phyloP scores from a whole-genome alignment of 2,329 filamentous ascomycete genomes.

The Trichoderma aggressivum region DNA sequence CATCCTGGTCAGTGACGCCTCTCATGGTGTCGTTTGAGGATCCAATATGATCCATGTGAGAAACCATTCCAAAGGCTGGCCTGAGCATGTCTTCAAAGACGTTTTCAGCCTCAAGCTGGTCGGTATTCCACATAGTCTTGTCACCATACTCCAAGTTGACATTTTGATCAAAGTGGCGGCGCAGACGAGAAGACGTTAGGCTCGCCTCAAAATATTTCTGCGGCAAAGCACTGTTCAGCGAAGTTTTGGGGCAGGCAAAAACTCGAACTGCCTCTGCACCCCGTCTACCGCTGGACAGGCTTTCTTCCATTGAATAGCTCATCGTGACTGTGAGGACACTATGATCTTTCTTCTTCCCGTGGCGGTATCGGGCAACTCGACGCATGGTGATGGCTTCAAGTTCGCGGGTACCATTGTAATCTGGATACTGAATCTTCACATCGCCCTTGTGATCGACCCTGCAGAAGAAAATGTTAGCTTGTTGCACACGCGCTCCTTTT shows the following conservation, averaged over 20 bases:
- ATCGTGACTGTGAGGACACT: neutral
- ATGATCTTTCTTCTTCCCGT: neutral
- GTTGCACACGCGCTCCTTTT: neutral
- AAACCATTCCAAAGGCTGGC: slow-evolving; percentile 30
- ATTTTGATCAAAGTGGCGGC: slow-evolving; percentile 28
- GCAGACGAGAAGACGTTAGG: slow-evolving; percentile 25
- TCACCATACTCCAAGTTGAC: slow-evolving; percentile 27
- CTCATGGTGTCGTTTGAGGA: slow-evolving; percentile 28
- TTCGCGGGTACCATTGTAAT: neutral
- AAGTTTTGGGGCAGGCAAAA: neutral
- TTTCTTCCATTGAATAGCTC: neutral
- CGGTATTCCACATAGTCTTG: slow-evolving; percentile 25
- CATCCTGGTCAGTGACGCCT: slow-evolving; percentile 13
- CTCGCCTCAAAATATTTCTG: slow-evolving; percentile 30
- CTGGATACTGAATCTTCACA: neutral
- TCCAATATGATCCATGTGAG: slow-evolving; percentile 33
- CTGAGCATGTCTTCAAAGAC: slow-evolving; percentile 28
- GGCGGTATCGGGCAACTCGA: slow-evolving; percentile 12
- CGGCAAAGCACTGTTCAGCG: neutral
- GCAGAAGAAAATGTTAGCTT: neutral
- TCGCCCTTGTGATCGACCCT: neutral
- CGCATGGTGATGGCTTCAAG: slow-evolving; percentile 1
- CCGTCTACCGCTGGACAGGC: neutral
- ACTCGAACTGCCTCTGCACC: neutral
- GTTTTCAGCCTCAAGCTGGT: slow-evolving; percentile 24